A percentile compares a stretch with the other conserved stretches of the same genome.
phyloP scores from a whole-genome alignment of 2,329 filamentous ascomycete genomes.

The Lachnellula suecica region DNA sequence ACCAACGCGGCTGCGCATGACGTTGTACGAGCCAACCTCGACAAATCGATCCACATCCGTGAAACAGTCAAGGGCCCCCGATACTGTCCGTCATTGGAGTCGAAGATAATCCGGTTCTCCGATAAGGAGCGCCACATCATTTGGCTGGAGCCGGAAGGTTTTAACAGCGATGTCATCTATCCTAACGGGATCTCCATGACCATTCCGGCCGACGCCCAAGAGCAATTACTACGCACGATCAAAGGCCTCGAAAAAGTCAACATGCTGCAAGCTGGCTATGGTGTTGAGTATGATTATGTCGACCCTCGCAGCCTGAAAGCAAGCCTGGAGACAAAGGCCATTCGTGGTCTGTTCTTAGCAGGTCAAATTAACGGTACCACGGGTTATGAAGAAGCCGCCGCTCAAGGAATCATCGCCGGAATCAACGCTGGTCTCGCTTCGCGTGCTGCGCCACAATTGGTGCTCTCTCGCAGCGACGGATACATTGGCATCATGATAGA shows the following conservation, averaged over 20 bases:
- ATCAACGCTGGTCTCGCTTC: conserved; percentile 90
- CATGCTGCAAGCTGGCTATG: conserved; percentile 95
- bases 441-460: conserved; percentile 61
- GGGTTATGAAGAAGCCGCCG: conserved; percentile 95
- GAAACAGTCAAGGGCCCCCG: conserved; percentile 92
- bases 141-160: conserved; percentile 96
- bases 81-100: conserved; percentile 94
- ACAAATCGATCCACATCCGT: conserved; percentile 93
- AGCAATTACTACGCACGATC: conserved; percentile 81
- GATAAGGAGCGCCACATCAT: conserved; percentile 82
- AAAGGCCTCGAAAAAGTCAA: conserved; percentile 82
- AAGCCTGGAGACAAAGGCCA: conserved; percentile 93
- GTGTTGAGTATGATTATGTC: conserved; percentile 98
- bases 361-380: conserved; percentile 99
- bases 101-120: conserved; percentile 86
- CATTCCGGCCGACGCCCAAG: conserved; percentile 83
- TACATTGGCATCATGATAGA: conserved; percentile 99
- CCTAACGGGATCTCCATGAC: conserved; percentile 98
- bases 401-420: conserved; percentile 87
- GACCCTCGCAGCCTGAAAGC: conserved; percentile 84
- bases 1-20: conserved; percentile 83
- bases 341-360: conserved; percentile 84
- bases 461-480: conserved; percentile 78
- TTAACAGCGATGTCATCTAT: conserved; percentile 86
- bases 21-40: conserved; percentile 83